phyloP scores from a whole-genome alignment of 495 filamentous ascomycete genomes.

The Lentithecium fluviatile region DNA sequence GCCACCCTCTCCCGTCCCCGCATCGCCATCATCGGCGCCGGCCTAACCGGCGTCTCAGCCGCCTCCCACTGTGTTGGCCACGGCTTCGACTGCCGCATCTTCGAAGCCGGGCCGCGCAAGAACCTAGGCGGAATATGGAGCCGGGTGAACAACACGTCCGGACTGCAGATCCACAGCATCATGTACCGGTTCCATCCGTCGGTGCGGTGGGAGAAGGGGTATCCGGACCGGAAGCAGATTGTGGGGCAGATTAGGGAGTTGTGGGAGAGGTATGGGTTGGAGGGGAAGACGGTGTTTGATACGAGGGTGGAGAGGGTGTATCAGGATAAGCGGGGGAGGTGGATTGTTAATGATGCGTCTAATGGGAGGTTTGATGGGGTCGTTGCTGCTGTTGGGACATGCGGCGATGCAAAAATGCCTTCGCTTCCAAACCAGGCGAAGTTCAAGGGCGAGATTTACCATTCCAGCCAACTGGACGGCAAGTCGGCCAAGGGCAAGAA shows the following conservation, averaged over 20 bases:
- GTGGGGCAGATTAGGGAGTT: constrained; percentile 65
- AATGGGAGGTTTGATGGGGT: constrained; percentile 76
- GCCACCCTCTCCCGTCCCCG: constrained; percentile 57
- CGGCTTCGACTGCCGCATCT: constrained; percentile 78
- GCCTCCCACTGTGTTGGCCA: constrained; percentile 84
- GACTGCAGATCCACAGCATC: constrained; percentile 77
- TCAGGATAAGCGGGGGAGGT: constrained; percentile 65
- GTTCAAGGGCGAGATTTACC: constrained; percentile 40
- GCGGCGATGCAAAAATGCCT: constrained; percentile 73
- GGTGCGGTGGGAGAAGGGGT: constrained; percentile 68
- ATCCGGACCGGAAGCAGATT: constrained; percentile 73
- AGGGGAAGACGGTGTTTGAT: constrained; percentile 68
- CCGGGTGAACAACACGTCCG: constrained; percentile 78
- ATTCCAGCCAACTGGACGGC: constrained; percentile 35
- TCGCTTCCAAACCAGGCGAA: constrained; percentile 37
- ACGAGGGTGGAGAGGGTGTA: constrained; percentile 66
- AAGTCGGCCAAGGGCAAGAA: constrained; percentile 36
- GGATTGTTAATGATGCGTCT: constrained; percentile 72
- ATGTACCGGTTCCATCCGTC: constrained; percentile 90
- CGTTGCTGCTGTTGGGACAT: constrained; percentile 73
- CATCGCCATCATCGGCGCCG: constrained; percentile 80
- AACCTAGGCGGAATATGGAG: constrained; percentile 82
- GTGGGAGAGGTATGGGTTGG: constrained; percentile 74
- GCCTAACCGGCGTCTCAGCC: constrained; percentile 76
- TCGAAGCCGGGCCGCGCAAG: constrained; percentile 64